These are phyloP conservation scores for Curvularia sp. DNA, from an alignment of 2,329 filamentous ascomycete genomes.

Conservation along the genomic window DNA sequence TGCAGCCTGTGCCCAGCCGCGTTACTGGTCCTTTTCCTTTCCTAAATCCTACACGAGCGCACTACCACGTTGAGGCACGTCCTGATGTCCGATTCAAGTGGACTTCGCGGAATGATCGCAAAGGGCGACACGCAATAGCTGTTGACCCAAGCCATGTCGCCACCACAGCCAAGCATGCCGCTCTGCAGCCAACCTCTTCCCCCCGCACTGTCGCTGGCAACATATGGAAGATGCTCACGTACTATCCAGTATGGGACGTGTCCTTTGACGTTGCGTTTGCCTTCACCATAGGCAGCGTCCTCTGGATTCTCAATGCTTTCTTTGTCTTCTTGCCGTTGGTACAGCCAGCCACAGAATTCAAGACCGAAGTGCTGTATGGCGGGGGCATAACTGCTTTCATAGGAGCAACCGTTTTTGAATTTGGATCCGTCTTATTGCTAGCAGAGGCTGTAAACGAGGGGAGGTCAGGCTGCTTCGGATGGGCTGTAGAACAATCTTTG, in stretches of 20 bases:
- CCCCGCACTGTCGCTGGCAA: constrained; percentile 43
- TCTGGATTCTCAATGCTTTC: constrained; percentile 64
- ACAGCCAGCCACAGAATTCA: constrained; percentile 62
- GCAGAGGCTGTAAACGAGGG: constrained; percentile 75
- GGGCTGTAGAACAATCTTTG: constrained; percentile 65
- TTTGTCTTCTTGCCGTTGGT: constrained; percentile 69
- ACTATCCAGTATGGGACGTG: constrained; percentile 64
- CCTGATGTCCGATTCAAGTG: constrained; percentile 51
- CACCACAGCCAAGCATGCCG: constrained; percentile 29
- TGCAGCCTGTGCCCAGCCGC: constrained; percentile 33
- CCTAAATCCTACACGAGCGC: constrained; percentile 58
- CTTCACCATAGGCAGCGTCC: constrained; percentile 60
- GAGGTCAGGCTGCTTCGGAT: constrained; percentile 70
- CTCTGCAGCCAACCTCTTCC: constrained; percentile 48
- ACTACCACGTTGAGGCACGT: constrained; percentile 21
- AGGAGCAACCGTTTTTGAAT: constrained; percentile 72
- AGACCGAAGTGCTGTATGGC: constrained; percentile 60
- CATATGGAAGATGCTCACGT: constrained; percentile 59
- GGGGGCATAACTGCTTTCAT: constrained; percentile 70
- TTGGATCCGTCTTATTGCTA: constrained; percentile 69
- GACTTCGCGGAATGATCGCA: constrained; percentile 56
- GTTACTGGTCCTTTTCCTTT: constrained; percentile 55
- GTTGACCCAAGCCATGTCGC: constrained; percentile 26
- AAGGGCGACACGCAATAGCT: constrained; percentile 52
- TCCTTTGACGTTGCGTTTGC: constrained; percentile 63